A percentile compares a stretch with the other conserved stretches of the same genome.
Evolutionary conservation across 2,329 filamentous ascomycete genomes (phyloP).

Genomic region (Lasiodiplodia theobromae): DNA sequence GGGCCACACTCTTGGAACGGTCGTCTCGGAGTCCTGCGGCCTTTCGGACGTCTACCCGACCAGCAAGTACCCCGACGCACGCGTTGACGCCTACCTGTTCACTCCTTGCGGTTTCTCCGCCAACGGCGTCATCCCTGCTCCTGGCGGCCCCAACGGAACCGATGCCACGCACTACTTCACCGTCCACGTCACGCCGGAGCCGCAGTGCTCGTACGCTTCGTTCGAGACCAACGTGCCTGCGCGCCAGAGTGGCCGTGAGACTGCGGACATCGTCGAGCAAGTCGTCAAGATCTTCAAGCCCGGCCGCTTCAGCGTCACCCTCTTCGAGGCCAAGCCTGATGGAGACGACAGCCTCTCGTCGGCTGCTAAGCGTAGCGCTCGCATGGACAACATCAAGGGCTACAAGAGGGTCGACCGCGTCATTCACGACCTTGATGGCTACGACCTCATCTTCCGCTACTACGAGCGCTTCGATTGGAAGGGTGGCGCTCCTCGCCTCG

Average conservation of each 20-base stretch:
- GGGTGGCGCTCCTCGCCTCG: slow-evolving; percentile 68
- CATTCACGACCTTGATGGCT: slow-evolving; percentile 96
- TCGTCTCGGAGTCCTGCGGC: slow-evolving; percentile 89
- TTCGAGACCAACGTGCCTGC: slow-evolving; percentile 98
- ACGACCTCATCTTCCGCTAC: slow-evolving; percentile 95
- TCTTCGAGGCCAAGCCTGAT: slow-evolving; percentile 85
- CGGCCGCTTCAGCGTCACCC: slow-evolving; percentile 94
- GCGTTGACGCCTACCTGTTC: slow-evolving; percentile 95
- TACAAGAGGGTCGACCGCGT: slow-evolving; percentile 93
- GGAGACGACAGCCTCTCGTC: slow-evolving; percentile 45
- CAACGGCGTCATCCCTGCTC: slow-evolving; percentile 90
- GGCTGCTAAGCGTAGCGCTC: slow-evolving; percentile 53
- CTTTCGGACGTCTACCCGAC: slow-evolving; percentile 88
- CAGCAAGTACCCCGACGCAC: slow-evolving; percentile 86
- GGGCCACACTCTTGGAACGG: slow-evolving; percentile 89
- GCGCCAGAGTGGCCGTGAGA: slow-evolving; percentile 84
- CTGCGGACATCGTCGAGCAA: slow-evolving; percentile 88
- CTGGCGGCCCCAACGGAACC: slow-evolving; percentile 53
- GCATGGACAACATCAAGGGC: slow-evolving; percentile 81
- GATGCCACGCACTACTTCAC: slow-evolving; percentile 83
- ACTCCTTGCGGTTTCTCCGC: slow-evolving; percentile 96
- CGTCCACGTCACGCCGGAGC: slow-evolving; percentile 96
- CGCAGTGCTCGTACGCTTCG: slow-evolving; percentile 94
- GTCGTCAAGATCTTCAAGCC: slow-evolving; percentile 97
- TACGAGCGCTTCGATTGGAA: slow-evolving; percentile 89